Evolutionary conservation across 371 early-diverging fungal genomes (phyloP).

Genomic region (Mortierella sp.): DNA sequence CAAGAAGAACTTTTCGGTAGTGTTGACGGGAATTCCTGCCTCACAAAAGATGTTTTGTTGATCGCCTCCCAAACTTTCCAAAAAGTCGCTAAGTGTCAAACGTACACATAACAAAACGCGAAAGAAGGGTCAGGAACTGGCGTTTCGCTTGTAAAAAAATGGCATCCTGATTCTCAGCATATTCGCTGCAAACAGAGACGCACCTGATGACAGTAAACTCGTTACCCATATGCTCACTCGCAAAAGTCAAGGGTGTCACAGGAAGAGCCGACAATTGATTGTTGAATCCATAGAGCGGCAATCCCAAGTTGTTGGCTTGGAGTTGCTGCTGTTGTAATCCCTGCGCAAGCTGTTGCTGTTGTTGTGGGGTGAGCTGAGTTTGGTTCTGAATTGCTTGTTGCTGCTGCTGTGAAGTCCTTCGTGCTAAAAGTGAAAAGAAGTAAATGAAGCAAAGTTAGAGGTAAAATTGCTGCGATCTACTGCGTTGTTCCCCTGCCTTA

Average conservation of each 20-base stretch:
- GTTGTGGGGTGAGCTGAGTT: constrained; percentile 30
- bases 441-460: no score
- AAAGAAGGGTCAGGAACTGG: not conserved
- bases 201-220: constrained; percentile 85
- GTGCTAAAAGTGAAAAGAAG: constrained; percentile 10
- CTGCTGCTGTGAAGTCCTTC: constrained; percentile 38
- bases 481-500: not conserved
- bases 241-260: constrained; percentile 77
- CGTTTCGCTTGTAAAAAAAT: not conserved
- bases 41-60: constrained; percentile 50
- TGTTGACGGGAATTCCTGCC: constrained; percentile 64
- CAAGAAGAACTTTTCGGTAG: constrained; percentile 88
- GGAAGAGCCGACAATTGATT: constrained; percentile 51
- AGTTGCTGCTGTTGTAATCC: constrained; percentile 26
- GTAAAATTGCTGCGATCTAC: not conserved
- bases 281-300: constrained; percentile 40
- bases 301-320: constrained; percentile 11
- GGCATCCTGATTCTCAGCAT: not conserved
- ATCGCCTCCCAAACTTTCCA: constrained; percentile 74
- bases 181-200: not conserved
- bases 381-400: constrained; percentile 19
- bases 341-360: constrained; percentile 28
- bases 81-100: constrained; percentile 68
- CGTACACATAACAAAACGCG: not conserved
- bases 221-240: constrained; percentile 84